Base-by-base conservation (phyloP, 192 early-diverging fungal genomes). In the Coemansia javaensis region DNA sequence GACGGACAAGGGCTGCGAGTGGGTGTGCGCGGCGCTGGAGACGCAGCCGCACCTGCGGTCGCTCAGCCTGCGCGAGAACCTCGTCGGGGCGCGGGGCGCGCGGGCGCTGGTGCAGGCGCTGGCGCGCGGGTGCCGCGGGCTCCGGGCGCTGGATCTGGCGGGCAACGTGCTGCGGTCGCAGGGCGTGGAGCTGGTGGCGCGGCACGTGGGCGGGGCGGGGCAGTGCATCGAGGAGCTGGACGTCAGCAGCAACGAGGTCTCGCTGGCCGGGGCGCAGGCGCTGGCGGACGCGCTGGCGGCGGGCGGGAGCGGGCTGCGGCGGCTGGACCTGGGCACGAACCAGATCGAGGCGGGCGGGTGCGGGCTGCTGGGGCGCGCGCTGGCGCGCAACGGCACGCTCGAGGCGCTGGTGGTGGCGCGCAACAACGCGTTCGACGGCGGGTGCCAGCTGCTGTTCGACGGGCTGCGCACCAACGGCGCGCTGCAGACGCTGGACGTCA, bases 361-460 rank as follows among this genome's bases (percentile, higher is more conserved):
- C 27, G 48, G 25, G 22, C 41, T 33, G 1, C 39, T 66, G 30
- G 51, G 45, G 0, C 45, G n/a, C 7, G 31, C 37, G 15, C 41
- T 66, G 32, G 45, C 41, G 20, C 43, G 33, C 2, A 66, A 58
- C 41, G 48, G 31, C 10, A 30, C 37, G 1, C 56, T 66, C 5
- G 36, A 48, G 9, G 5, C 30, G 4, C 56, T 66, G 3, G 30
- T 20, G 12, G 16, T 56, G 5, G 47, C 63, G 10, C 55, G 47
- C 23, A 66, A 66, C 51, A 66, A 66, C 43, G 40, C 59, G 5
- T 66, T 66, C 23, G 56, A 59, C 36, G 38, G 59, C 14, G 63
- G 63, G 2, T 66, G 63, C 25, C 22, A 31, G 10, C 17, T 43
- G 14, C 37, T 66, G 27, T 59, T 66, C 46, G 41, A 24, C 2